Conservation (phyloP, 208 protist species). For the Trypanosoma melophagium region DNA sequence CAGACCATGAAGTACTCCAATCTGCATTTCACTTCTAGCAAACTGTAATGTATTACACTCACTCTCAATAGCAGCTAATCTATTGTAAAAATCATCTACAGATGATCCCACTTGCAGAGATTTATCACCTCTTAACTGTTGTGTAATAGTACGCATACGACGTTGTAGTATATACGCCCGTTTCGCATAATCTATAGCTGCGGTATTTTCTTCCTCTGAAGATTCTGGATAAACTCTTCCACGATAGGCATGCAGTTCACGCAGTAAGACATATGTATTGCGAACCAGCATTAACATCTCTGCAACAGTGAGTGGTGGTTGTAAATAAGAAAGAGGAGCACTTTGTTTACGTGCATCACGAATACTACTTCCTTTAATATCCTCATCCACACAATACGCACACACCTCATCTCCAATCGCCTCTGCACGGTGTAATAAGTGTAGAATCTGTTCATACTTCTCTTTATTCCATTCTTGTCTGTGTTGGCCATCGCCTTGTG, state of each 20-base stretch:
- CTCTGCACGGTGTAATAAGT: constrained; percentile 3
- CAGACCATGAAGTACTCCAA: constrained; percentile 10
- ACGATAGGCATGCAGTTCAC: constrained; percentile 8
- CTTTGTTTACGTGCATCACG: not conserved
- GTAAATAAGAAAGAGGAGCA: not conserved
- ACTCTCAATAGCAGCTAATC: constrained; percentile 10
- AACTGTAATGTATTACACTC: constrained; percentile 2
- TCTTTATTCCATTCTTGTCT: not conserved
- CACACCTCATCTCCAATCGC: constrained; percentile 1
- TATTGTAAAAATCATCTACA: not conserved
- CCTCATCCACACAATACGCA: not conserved
- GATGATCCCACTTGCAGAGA: not conserved
- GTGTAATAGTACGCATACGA: constrained; percentile 5
- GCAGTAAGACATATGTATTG: constrained; percentile 19
- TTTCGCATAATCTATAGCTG: constrained; percentile 23
- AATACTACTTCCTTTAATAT: not conserved
- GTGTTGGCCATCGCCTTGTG: not conserved
- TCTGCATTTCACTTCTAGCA: constrained; percentile 24
- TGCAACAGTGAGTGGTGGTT: constrained; percentile 12
- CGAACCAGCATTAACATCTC: constrained; percentile 15
- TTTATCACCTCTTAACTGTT: not conserved
- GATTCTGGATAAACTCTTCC: not conserved
- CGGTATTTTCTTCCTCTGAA: not conserved
- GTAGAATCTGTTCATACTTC: not conserved
- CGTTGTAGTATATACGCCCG: constrained; percentile 5